phyloP scores from a whole-genome alignment of 2,329 filamentous ascomycete genomes.

The Aurifilum marmelostoma region DNA sequence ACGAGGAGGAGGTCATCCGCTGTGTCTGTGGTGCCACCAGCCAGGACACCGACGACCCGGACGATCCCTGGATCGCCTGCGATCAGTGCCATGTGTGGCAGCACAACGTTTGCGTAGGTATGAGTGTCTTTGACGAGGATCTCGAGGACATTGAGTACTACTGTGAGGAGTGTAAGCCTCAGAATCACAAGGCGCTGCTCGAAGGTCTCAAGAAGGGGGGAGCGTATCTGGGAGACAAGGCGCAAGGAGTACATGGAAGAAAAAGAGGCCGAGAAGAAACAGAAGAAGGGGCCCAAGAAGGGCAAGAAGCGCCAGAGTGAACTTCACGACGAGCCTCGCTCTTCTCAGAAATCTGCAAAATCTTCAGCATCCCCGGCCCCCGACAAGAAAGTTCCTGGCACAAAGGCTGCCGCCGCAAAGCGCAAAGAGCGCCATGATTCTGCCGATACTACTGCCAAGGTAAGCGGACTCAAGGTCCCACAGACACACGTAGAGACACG shows the following conservation, averaged over 20 bases:
- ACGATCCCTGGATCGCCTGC: slow-evolving; percentile 93
- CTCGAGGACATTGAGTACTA: slow-evolving; percentile 79
- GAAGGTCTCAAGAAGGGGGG: slow-evolving; percentile 77
- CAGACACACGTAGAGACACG: too few relatives aligned
- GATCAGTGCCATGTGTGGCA: slow-evolving; percentile 94
- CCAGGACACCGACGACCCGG: slow-evolving; percentile 76
- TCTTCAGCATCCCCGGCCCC: slow-evolving; percentile 42
- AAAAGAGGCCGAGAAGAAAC: slow-evolving; percentile 61
- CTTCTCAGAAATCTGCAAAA: slow-evolving; percentile 44
- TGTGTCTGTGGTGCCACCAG: slow-evolving; percentile 91
- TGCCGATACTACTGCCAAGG: slow-evolving; percentile 55
- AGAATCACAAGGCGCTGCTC: slow-evolving; percentile 80
- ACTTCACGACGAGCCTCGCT: slow-evolving; percentile 44
- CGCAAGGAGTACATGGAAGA: slow-evolving; percentile 66
- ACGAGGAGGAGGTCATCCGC: slow-evolving; percentile 77
- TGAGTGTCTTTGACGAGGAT: slow-evolving; percentile 77
- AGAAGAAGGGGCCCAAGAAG: slow-evolving; percentile 60
- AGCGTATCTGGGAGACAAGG: slow-evolving; percentile 82
- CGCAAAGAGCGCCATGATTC: slow-evolving; percentile 62
- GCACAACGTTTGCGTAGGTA: slow-evolving; percentile 93
- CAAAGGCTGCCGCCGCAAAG: slow-evolving; percentile 50
- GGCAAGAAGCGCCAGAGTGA: slow-evolving; percentile 72
- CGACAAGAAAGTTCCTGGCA: slow-evolving; percentile 46
- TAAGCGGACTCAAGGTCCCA: slow-evolving; percentile 36
- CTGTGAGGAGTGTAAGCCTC: slow-evolving; percentile 86